Evolutionary conservation across 805 yeast genomes (phyloP), one percentile per base, ranked within the genome.

Genomic region (Candida multigemmis): DNA sequence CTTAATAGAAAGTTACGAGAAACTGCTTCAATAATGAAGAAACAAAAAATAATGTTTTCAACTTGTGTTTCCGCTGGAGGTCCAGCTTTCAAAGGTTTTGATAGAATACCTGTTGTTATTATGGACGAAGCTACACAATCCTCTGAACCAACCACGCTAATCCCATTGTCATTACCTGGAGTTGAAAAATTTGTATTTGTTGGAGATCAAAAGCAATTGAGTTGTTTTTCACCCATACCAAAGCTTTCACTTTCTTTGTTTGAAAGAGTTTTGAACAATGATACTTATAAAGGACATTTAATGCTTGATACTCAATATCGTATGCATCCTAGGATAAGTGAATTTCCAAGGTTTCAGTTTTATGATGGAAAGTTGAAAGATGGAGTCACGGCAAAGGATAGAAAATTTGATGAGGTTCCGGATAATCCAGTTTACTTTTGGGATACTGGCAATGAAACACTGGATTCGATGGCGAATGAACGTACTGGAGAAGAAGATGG

Each of bases 51-150:
- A 13, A 73, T 79, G 12, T 74, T 78, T 45, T 73, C 86, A 2
- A 79, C 87, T 2, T 74, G 81, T 2, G 82, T 77, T 21, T 75
- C 75, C 20, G 77, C 83, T 6, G 85, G 84, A 27, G 81, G 81
- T 2, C 65, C 71, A 22, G 74, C 69, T 38, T 52, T 79, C 38
- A 76, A 74, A 38, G 58, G 67, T 9, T 54, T 77, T 7, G 56
- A 61, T 20, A 67, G 62, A 36, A 47, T 68, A 35, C 84, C 84
- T 1, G 75, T 75, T 3, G 80, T 79, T 5, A 77, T 79, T 17
- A 74, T 79, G 80, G 87, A 79, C 55, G 87, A 79, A 52, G 70
- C 83, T 4, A 78, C 86, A 0, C 86, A 78, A 40, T 75, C 86
- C 0, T 73, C 84, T 0, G 89, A 79, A 37, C 80, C 85, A 5